Base-by-base conservation (phyloP, 2,329 filamentous ascomycete species). In the Salinomyces thailandicus region DNA sequence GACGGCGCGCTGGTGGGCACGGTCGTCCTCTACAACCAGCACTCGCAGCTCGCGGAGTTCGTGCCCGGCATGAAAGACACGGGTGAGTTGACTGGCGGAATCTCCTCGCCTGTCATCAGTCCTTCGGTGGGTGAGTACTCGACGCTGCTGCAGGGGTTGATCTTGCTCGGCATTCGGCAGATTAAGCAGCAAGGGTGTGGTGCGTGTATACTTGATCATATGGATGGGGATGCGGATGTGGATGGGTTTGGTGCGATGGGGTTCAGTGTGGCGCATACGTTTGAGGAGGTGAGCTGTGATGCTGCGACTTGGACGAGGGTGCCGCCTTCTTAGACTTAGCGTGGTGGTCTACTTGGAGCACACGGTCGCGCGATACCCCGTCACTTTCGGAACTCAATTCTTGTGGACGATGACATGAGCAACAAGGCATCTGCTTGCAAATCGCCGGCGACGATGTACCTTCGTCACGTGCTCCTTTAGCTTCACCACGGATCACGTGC, bases 201-300 rank as follows among this genome's bases (percentile, higher is more conserved):
- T 45, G 77, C 77, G 41, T 82, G 80, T 35, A 66, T 93, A 31
- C 61, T 93, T 39, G 85, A 85, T 57, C 87, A 83, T 74, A 77
- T 80, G 57, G 74, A 79, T 42, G 73, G 73, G 12, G 82, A 86
- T 52, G 80, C 81, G 36, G 75, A 77, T 32, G 75, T 77, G 45
- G 84, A 91, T 57, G 76, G 79, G 22, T 64, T 93, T 40, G 69
- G 78, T 37, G 76, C 75, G 0, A 85, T 93, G 80, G 85, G 85
- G 1, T 93, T 93, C 53, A 76, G 77, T 45, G 73, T 83, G 30
- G 63, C 86, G 44, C 81, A 89, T 60, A 79, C 72, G 27, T 93
- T 86, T 58, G 85, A 93, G 51, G 83, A 93, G 58, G 73, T 91
- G 36, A 82, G 77, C 41, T 78, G 73, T 51, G 75, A 81, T 56